These are phyloP conservation scores for Escovopsis sp. DNA, from an alignment of 2,329 filamentous ascomycete genomes.

Conservation along the genomic window DNA sequence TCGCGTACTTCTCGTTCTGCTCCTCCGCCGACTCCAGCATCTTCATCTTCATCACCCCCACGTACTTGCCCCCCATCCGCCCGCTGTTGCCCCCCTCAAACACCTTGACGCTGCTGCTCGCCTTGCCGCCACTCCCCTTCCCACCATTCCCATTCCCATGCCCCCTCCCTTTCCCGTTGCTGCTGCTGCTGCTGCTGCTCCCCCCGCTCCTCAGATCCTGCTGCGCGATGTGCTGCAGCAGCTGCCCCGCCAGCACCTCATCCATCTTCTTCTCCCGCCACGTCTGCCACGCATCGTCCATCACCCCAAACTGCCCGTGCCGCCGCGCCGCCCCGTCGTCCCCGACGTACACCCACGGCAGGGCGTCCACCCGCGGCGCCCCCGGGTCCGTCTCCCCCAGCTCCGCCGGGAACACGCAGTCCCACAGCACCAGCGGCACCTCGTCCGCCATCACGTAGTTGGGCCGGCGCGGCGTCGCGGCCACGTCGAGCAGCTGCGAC, in stretches of 20 bases:
- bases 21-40: slow-evolving; percentile 34
- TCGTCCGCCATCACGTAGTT: slow-evolving; percentile 86
- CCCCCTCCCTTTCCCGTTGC: too few species aligned
- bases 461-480: slow-evolving; percentile 58
- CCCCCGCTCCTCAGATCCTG: slow-evolving; percentile 16
- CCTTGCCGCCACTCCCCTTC: slow-evolving; percentile 8
- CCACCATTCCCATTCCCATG: too few species aligned
- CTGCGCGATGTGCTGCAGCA: slow-evolving; percentile 47
- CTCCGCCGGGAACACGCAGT: slow-evolving; percentile 66
- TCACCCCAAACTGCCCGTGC: slow-evolving; percentile 48
- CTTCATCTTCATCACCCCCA: slow-evolving; percentile 36
- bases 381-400: slow-evolving; percentile 16
- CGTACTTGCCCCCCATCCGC: slow-evolving; percentile 35
- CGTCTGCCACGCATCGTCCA: slow-evolving; percentile 63
- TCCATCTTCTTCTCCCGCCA: slow-evolving; percentile 85
- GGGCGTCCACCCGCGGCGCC: slow-evolving; percentile 19
- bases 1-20: slow-evolving; percentile 46
- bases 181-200: slow-evolving; percentile 1
- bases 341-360: slow-evolving; percentile 69
- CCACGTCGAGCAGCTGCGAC: slow-evolving; percentile 56
- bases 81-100: slow-evolving; percentile 42
- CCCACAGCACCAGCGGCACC: slow-evolving; percentile 83
- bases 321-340: slow-evolving; percentile 45
- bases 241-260: slow-evolving; percentile 61
- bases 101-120: slow-evolving; percentile 15